Evolutionary conservation across 2,329 filamentous ascomycete genomes (phyloP).

Genomic region (Fusarium sp.): DNA sequence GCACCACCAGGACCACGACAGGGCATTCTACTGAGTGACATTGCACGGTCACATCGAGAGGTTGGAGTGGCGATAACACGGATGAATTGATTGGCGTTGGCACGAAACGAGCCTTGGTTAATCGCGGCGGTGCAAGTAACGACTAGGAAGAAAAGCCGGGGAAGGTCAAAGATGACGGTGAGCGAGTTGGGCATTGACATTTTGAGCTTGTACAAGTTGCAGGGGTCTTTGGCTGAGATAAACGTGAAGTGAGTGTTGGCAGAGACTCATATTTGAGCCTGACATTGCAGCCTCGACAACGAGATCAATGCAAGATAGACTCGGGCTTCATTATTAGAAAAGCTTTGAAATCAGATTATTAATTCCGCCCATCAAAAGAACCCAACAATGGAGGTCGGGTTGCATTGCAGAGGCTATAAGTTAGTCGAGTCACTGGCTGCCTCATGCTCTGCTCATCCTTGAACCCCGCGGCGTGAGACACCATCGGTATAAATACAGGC

Average conservation of each 20-base stretch:
- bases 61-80: slow-evolving; percentile 27
- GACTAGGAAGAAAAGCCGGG: slow-evolving; percentile 8
- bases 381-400: background rate
- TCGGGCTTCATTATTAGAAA: background rate
- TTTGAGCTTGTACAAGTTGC: background rate
- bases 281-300: slow-evolving; percentile 6
- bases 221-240: background rate
- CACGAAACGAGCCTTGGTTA: slow-evolving; percentile 2
- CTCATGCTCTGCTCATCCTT: slow-evolving; percentile 10
- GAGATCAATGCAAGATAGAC: slow-evolving; percentile 4
- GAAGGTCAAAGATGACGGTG: slow-evolving; percentile 19
- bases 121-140: slow-evolving; percentile 13
- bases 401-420: slow-evolving; percentile 16
- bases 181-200: slow-evolving; percentile 29
- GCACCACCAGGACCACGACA: background rate
- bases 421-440: slow-evolving; percentile 2
- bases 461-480: slow-evolving; percentile 22
- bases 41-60: slow-evolving; percentile 16
- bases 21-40: slow-evolving; percentile 11
- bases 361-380: background rate
- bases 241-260: background rate
- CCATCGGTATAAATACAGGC: slow-evolving; percentile 40
- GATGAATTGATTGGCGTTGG: slow-evolving; percentile 4
- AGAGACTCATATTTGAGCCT: background rate
- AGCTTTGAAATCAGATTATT: slow-evolving; percentile 14